Conservation (phyloP, 2,329 filamentous ascomycete species). For the Hymenotorrendiella dingleyae region DNA sequence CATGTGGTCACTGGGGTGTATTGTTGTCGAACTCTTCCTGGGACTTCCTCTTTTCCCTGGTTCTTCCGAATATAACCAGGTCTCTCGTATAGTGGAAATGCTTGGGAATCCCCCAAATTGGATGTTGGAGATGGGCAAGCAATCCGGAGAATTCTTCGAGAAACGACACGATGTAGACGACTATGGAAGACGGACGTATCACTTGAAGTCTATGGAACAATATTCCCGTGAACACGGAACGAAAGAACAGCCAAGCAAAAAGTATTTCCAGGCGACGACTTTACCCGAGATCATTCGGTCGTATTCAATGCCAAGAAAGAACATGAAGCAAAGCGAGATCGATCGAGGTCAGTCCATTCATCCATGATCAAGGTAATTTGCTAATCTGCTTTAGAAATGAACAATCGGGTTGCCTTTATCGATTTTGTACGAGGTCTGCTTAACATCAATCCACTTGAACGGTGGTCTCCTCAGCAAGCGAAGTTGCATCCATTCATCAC, state of each 20-base stretch:
- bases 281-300: slow-evolving; percentile 95
- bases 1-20: slow-evolving; percentile 99
- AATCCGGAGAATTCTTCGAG: slow-evolving; percentile 95
- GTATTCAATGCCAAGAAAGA: slow-evolving; percentile 97
- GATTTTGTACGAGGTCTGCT: slow-evolving; percentile 93
- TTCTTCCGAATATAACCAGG: slow-evolving; percentile 98
- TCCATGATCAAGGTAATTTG: neutral
- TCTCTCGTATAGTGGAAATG: slow-evolving; percentile 97
- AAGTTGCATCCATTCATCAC: slow-evolving; percentile 98
- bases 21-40: slow-evolving; percentile 94
- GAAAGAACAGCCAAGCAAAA: slow-evolving; percentile 99
- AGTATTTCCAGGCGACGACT: slow-evolving; percentile 94
- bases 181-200: slow-evolving; percentile 83
- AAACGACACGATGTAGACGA: slow-evolving; percentile 78
- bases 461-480: slow-evolving; percentile 97
- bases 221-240: slow-evolving; percentile 93
- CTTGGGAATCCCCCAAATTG: slow-evolving; percentile 91
- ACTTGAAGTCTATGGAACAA: slow-evolving; percentile 95
- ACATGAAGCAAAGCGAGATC: slow-evolving; percentile 97
- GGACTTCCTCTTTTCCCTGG: slow-evolving; percentile 92
- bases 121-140: slow-evolving; percentile 99
- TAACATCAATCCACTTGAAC: slow-evolving; percentile 89
- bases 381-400: slow-evolving; percentile 68
- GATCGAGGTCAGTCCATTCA: slow-evolving; percentile 69
- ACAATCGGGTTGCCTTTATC: slow-evolving; percentile 94